Percentiles rank a stretch among this genome's conserved stretches.
These are phyloP conservation scores for Lipomyces oligophaga DNA, from an alignment of 805 yeast species.

Conservation along the genomic window DNA sequence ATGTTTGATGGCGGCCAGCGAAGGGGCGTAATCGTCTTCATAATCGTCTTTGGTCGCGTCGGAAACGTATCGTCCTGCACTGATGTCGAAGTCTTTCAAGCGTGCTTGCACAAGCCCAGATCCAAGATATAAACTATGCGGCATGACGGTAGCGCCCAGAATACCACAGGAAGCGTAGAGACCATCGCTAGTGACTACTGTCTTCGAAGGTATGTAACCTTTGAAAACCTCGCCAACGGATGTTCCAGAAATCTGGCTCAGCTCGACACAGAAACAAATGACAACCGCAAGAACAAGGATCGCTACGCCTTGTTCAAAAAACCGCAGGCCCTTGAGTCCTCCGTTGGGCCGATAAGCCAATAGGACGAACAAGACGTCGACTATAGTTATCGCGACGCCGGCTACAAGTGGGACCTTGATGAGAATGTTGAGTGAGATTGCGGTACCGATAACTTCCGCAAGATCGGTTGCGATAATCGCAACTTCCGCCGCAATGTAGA, in stretches of 20 bases:
- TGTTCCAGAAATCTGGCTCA: conserved; percentile 57
- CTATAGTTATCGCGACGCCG: conserved; percentile 80
- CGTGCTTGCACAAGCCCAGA: conserved; percentile 86
- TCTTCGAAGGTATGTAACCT: conserved; percentile 60
- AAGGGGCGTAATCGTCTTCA: conserved; percentile 55
- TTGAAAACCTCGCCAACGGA: conserved; percentile 55
- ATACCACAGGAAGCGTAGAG: conserved; percentile 78
- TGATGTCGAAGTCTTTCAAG: conserved; percentile 71
- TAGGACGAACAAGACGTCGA: conserved; percentile 80
- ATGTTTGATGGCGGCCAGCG: conserved; percentile 65
- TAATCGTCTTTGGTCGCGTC: conserved; percentile 32
- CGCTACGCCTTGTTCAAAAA: conserved; percentile 80
- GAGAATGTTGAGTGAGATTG: conserved; percentile 82
- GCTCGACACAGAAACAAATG: conserved; percentile 75
- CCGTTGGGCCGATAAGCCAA: conserved; percentile 87
- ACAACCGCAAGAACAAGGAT: conserved; percentile 76
- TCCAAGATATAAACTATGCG: conserved; percentile 84
- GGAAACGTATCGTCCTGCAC: conserved; percentile 54
- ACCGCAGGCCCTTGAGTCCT: conserved; percentile 67
- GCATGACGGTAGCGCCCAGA: conserved; percentile 93
- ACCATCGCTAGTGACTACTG: conserved; percentile 58
- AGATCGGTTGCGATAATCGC: conserved; percentile 94
- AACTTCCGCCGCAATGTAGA: conserved; percentile 80
- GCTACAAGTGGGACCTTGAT: conserved; percentile 72
- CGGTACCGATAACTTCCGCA: conserved; percentile 98